A percentile compares a stretch with the other conserved stretches of the same genome.
These are phyloP conservation scores for Colletotrichum liaoningense DNA, from an alignment of 2,329 filamentous ascomycete species.

Conservation along the genomic window DNA sequence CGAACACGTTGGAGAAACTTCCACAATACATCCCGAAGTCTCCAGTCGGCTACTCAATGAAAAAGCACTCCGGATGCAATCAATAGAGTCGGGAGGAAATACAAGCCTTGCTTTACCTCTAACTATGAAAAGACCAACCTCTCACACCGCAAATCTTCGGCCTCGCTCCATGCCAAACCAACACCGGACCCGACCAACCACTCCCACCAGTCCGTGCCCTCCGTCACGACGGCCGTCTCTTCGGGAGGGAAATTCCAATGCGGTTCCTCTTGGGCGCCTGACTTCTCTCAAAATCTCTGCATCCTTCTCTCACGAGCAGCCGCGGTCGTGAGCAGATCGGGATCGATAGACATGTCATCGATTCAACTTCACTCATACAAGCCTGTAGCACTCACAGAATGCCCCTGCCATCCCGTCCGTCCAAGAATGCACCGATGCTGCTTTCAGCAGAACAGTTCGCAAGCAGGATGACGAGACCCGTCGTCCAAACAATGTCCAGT, in stretches of 20 bases:
- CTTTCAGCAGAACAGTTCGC: too few relatives aligned
- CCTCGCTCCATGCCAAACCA: background rate
- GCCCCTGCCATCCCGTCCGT: too few relatives aligned
- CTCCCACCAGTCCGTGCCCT: conserved; percentile 15
- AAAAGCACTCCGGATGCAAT: background rate
- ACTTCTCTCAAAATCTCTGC: background rate
- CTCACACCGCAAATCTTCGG: background rate
- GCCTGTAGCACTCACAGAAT: too few relatives aligned
- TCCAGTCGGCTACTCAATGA: too few relatives aligned
- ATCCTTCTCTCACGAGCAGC: background rate
- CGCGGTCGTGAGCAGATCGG: background rate
- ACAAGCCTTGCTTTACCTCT: background rate
- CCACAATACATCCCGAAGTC: too few relatives aligned
- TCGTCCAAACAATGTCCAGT: too few relatives aligned
- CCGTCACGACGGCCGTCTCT: background rate
- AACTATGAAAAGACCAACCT: background rate
- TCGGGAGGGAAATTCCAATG: background rate
- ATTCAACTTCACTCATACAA: background rate
- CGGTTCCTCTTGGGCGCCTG: too few relatives aligned
- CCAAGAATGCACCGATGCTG: too few relatives aligned
- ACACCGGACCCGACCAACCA: background rate
- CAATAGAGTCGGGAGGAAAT: too few relatives aligned
- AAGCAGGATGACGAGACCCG: too few relatives aligned
- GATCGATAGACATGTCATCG: background rate
- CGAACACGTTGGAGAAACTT: too few relatives aligned